Base-by-base conservation (phyloP, 768 basidiomycete species). In the Exsudoporus frostii region DNA sequence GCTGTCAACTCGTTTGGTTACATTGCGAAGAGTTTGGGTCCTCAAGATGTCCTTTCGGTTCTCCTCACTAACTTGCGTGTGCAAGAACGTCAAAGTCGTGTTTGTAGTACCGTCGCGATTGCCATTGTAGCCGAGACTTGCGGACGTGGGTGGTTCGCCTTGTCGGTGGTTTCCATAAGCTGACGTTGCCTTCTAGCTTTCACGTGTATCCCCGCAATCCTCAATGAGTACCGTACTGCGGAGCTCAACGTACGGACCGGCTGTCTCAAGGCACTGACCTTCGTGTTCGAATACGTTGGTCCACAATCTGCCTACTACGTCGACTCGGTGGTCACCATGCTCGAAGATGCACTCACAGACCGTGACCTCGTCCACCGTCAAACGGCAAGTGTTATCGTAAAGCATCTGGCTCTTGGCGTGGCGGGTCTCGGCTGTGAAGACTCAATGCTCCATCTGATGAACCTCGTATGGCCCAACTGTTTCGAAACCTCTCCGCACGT, bases 1-100 rank as follows among this genome's bases (percentile, higher is more conserved):
- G 96, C 97, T 20, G 97, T 98, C 74, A 98, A 99, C 76, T 97
- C 96, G 1, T 99, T 99, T 62, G 97, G 97, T 64, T 99, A 99
- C 61, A 99, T 99, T 57, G 97, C 97, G 53, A 98, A 98, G 77
- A 95, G 92, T 74, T 86, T 99, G 74, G 97, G 97, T 74, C 96
- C 97, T 44, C 96, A 98, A 71, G 97, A 99, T 65, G 97, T 99
- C 1, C 77, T 99, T 30, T 92, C 90, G 34, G 96, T 99, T 14
- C 80, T 99, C 13, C 76, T 99, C 51, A 98, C 97, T 51, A 98
- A 99, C 69, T 69, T 99, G 64, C 90, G 95, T 42, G 96, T 98
- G 5, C 97, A 99, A 77, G 97, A 99, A 67, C 94, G 97, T 59
- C 97, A 99, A 71, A 93, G 90, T 71, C 93, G 96, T 67, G 97